A percentile compares a stretch with the other conserved stretches of the same genome.
These are phyloP conservation scores for Jaminaea rosea DNA, from an alignment of 1,284 basidiomycete species.

Conservation along the genomic window DNA sequence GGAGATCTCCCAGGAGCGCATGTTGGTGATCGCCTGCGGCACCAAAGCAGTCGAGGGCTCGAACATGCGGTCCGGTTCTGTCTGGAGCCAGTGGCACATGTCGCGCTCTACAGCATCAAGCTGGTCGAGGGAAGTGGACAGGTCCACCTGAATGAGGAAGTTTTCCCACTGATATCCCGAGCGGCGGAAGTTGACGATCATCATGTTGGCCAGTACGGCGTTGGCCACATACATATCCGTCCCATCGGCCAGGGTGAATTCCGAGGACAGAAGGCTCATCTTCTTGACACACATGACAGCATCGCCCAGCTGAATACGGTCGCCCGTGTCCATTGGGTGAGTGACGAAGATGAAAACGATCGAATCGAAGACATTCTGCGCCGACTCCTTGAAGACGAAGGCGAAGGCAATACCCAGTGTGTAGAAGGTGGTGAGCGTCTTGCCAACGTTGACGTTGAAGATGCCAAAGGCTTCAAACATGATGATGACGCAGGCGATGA, in stretches of 20 bases:
- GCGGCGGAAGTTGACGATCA: conserved; percentile 39
- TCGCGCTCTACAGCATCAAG: conserved; percentile 41
- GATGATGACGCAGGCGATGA: conserved; percentile 27
- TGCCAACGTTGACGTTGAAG: conserved; percentile 38
- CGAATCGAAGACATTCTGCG: conserved; percentile 41
- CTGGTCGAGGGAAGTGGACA: conserved; percentile 36
- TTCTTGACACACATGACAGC: conserved; percentile 32
- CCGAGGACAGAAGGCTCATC: conserved; percentile 37
- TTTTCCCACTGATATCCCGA: conserved; percentile 41
- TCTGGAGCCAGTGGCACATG: conserved; percentile 42
- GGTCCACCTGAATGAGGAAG: conserved; percentile 34
- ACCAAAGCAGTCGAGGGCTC: conserved; percentile 37
- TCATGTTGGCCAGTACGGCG: conserved; percentile 24
- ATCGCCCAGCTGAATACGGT: conserved; percentile 29
- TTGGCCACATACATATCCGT: conserved; percentile 41
- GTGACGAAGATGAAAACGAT: conserved; percentile 45
- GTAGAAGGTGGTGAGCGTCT: conserved; percentile 41
- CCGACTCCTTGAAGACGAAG: conserved; percentile 44
- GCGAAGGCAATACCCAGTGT: conserved; percentile 41
- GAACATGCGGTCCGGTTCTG: conserved; percentile 40
- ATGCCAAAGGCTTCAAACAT: conserved; percentile 41
- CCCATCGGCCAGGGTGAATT: conserved; percentile 34
- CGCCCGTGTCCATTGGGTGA: conserved; percentile 43
- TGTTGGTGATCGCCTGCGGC: conserved; percentile 36
- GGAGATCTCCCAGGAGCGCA: conserved; percentile 36